Evolutionary conservation across 208 protist species (phyloP).

Genomic region (Herpetomonas tarakana): DNA sequence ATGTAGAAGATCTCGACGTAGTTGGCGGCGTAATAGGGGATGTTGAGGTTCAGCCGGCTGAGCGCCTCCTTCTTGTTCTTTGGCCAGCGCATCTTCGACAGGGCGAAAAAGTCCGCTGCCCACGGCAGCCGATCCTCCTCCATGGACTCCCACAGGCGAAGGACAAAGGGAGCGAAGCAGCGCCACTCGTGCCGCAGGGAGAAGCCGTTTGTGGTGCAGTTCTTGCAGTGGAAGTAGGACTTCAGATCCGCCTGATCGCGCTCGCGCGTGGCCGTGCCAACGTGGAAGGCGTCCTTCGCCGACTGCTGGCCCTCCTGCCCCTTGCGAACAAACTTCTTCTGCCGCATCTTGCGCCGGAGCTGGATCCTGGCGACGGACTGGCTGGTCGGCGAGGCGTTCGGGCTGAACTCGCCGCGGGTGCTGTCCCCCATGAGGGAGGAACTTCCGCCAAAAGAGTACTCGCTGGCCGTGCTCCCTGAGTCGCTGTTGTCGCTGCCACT

Average conservation of each 20-base stretch:
- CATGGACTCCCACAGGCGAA: conserved; percentile 18
- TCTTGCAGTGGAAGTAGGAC: conserved; percentile 42
- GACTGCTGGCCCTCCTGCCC: background rate
- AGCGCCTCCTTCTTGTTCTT: conserved; percentile 38
- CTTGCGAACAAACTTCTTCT: background rate
- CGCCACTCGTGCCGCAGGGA: conserved; percentile 21
- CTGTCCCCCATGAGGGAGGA: background rate
- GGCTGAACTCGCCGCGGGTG: background rate
- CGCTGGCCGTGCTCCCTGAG: background rate
- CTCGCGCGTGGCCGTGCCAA: background rate
- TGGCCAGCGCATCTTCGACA: conserved; percentile 45
- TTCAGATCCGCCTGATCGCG: background rate
- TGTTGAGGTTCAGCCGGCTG: conserved; percentile 71
- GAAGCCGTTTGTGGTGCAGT: conserved; percentile 6
- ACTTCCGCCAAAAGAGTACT: background rate
- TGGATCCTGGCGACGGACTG: background rate
- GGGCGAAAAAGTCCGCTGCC: conserved; percentile 63
- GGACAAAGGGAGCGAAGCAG: conserved; percentile 5
- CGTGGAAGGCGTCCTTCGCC: background rate
- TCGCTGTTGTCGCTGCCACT: background rate
- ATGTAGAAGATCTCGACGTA: conserved; percentile 67
- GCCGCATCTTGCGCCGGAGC: conserved; percentile 6
- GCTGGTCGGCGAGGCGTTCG: background rate
- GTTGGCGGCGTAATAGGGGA: conserved; percentile 81
- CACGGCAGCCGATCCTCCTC: conserved; percentile 70